phyloP scores from a whole-genome alignment of 768 basidiomycete genomes.

The Saitozyma sp. region DNA sequence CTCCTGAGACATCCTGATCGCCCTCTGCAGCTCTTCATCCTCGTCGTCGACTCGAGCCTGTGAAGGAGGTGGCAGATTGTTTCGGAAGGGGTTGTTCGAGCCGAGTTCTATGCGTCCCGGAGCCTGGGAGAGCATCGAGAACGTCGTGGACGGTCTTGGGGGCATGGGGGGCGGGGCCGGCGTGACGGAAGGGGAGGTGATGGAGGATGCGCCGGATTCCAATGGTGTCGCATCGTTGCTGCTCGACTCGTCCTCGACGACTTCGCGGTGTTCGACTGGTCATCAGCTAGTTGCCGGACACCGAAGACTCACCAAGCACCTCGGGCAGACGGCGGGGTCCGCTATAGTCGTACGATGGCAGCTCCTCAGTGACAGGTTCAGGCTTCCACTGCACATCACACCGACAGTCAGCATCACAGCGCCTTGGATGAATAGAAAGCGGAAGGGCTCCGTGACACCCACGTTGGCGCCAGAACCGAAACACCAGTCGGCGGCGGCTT shows the following conservation, averaged over 20 bases:
- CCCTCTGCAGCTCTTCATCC: constrained; percentile 31
- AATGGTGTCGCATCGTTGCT: no score
- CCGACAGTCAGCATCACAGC: no score
- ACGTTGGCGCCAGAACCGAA: constrained; percentile 28
- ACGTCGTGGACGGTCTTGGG: no score
- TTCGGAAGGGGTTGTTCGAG: constrained; percentile 15
- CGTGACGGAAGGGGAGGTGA: no score
- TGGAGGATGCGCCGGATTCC: no score
- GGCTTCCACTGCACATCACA: constrained; percentile 13
- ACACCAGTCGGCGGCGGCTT: constrained; percentile 43
- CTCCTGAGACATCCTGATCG: constrained; percentile 23
- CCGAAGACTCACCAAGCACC: no score
- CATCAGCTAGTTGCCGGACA: background rate
- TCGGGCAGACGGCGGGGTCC: no score
- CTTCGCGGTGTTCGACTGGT: constrained; percentile 31
- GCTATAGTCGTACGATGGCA: no score
- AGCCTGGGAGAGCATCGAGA: no score
- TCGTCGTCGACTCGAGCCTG: constrained; percentile 19
- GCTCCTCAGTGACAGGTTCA: background rate
- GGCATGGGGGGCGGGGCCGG: no score
- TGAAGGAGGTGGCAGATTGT: background rate
- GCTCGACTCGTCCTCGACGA: constrained; percentile 2
- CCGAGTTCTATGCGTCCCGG: background rate
- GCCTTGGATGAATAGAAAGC: no score
- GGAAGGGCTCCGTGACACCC: background rate